Percentiles rank a stretch among this genome's conserved stretches.
Evolutionary conservation across 495 filamentous ascomycete species (phyloP).

Genomic region (Penicillium argentinense): DNA sequence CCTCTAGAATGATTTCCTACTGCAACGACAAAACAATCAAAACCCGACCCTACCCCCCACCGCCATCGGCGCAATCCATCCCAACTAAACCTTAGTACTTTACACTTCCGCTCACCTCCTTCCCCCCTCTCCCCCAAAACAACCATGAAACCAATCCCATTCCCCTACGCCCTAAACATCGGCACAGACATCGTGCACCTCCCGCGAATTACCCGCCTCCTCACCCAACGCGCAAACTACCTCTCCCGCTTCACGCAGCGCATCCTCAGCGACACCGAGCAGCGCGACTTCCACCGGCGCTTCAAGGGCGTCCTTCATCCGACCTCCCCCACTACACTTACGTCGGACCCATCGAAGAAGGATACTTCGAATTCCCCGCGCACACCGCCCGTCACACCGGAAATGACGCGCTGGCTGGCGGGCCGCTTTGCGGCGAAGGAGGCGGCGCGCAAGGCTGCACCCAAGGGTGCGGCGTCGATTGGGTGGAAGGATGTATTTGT

Average conservation of each 20-base stretch:
- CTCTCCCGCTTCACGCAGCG: conserved; percentile 51
- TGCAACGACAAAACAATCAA: too few relatives aligned
- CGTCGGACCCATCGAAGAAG: too few relatives aligned
- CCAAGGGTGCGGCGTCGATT: conserved; percentile 37
- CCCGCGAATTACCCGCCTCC: conserved; percentile 48
- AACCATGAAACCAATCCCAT: conserved; percentile 34
- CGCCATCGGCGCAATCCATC: too few relatives aligned
- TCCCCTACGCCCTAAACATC: conserved; percentile 45
- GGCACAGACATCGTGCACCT: conserved; percentile 57
- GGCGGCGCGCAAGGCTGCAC: conserved; percentile 49
- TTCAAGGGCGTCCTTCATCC: conserved; percentile 22
- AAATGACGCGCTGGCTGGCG: conserved; percentile 48
- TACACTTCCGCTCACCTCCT: conserved; percentile 3
- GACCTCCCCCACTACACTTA: not conserved
- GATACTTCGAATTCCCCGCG: not conserved
- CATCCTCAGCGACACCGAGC: conserved; percentile 48
- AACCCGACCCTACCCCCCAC: too few relatives aligned
- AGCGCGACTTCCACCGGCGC: conserved; percentile 39
- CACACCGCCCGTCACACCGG: conserved; percentile 27
- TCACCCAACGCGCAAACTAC: conserved; percentile 39
- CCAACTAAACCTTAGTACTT: not conserved
- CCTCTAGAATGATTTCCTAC: too few relatives aligned
- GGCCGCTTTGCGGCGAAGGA: conserved; percentile 52
- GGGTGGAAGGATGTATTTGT: conserved; percentile 44
- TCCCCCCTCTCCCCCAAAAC: conserved; percentile 1